A percentile compares a stretch with the other conserved stretches of the same genome.
Conservation (phyloP, 208 protist genomes). For the Acanthamoeba polyphaga region DNA sequence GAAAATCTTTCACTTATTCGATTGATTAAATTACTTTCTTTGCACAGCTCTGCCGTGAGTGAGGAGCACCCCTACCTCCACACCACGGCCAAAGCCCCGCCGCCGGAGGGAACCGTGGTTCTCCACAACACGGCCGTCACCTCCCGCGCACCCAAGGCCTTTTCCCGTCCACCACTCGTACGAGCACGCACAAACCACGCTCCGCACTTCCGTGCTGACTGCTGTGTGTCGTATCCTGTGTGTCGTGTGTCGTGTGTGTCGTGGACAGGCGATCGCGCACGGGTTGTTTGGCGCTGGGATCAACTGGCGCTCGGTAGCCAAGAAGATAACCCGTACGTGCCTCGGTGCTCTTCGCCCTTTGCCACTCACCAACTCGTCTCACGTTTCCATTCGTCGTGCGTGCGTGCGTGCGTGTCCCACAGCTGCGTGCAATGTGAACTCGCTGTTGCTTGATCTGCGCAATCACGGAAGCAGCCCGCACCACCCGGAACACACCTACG, state of each 20-base stretch:
- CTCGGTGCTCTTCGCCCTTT: background rate
- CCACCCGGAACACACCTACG: constrained; percentile 40
- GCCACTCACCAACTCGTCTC: background rate
- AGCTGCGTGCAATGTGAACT: constrained; percentile 41
- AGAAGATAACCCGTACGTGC: constrained; percentile 60
- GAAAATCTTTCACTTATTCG: background rate
- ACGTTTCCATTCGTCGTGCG: background rate
- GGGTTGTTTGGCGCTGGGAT: constrained; percentile 61
- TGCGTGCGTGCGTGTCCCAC: background rate
- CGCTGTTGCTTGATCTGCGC: constrained; percentile 60
- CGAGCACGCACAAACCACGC: background rate
- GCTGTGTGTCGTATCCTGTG: background rate
- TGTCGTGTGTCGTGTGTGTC: background rate
- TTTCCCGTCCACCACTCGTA: constrained; percentile 23
- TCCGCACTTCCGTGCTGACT: background rate
- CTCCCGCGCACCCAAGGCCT: constrained; percentile 54
- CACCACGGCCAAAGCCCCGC: background rate
- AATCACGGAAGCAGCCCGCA: constrained; percentile 73
- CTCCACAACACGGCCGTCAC: constrained; percentile 58
- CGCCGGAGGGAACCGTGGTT: constrained; percentile 2
- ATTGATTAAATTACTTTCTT: background rate
- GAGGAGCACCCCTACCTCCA: background rate
- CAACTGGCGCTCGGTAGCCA: constrained; percentile 69
- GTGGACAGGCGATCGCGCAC: constrained; percentile 39
- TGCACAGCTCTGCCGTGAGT: background rate